These are phyloP conservation scores for Vigna mungo DNA, from an alignment of 306 rosid genomes.

Conservation along the genomic window DNA sequence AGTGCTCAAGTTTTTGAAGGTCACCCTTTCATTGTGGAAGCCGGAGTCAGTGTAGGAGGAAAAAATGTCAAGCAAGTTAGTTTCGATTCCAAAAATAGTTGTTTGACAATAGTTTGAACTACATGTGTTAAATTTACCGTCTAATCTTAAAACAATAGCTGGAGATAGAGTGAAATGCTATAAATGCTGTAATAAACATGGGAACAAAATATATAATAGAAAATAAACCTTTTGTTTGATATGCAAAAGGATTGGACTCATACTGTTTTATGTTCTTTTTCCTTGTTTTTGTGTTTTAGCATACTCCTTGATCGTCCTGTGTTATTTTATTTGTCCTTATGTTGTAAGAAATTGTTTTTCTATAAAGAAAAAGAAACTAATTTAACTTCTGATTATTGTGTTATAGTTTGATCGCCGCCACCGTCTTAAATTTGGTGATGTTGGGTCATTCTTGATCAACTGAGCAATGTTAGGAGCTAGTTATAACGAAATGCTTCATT, in stretches of 20 bases:
- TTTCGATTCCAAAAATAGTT: conserved; percentile 37
- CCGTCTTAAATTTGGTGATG: conserved; percentile 11
- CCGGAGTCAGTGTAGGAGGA: conserved; percentile 97
- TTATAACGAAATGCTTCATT: conserved; percentile 39
- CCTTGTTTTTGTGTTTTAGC: conserved; percentile 9
- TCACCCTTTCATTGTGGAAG: conserved; percentile 96
- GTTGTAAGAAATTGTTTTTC: conserved; percentile 10
- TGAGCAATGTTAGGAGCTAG: conserved; percentile 36
- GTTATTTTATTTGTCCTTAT: background rate
- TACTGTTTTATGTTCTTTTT: conserved; percentile 10
- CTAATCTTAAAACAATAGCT: conserved; percentile 24
- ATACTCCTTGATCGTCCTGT: background rate
- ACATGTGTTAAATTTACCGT: conserved; percentile 16
- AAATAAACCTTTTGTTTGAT: background rate
- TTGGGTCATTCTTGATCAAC: conserved; percentile 19
- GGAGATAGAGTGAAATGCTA: conserved; percentile 20
- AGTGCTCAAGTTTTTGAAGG: conserved; percentile 98
- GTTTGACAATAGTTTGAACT: conserved; percentile 36
- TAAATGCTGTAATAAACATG: conserved; percentile 19
- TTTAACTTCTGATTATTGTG: conserved; percentile 28
- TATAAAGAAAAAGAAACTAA: background rate
- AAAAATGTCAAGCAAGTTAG: conserved; percentile 92
- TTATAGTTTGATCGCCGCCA: conserved; percentile 9
- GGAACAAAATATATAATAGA: conserved; percentile 13
- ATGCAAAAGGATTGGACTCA: conserved; percentile 13